phyloP scores from a whole-genome alignment of 2,329 filamentous ascomycete genomes.

The Epichloe gansuensis region DNA sequence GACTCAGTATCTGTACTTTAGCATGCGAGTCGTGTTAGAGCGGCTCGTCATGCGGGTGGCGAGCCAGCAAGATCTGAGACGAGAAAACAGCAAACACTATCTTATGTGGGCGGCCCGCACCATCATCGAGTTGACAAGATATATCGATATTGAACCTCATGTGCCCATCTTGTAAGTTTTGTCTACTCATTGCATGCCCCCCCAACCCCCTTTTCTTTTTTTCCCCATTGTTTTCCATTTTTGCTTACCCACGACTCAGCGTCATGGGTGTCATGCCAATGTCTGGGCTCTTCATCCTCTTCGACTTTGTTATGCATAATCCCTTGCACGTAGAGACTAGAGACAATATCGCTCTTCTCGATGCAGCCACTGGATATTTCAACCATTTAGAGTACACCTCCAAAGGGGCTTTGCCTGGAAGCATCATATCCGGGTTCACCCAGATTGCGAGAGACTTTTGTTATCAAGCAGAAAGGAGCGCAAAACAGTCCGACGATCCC shows the following conservation, averaged over 20 bases:
- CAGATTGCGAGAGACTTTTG: constrained; percentile 3
- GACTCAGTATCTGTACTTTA: constrained; percentile 20
- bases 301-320: constrained; percentile 14
- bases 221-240: not conserved
- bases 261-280: constrained; percentile 10
- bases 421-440: constrained; percentile 3
- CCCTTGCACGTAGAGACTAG: constrained; percentile 10
- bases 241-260: constrained; percentile 3
- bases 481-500: not conserved
- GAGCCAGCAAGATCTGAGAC: constrained; percentile 6
- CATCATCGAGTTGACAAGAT: constrained; percentile 21
- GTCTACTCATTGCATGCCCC: accelerated
- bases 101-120: constrained; percentile 20
- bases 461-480: not conserved
- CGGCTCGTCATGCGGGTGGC: constrained; percentile 18
- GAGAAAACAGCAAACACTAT: constrained; percentile 11
- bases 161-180: constrained; percentile 21
- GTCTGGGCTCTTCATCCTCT: constrained; percentile 12
- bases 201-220: too few species aligned
- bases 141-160: constrained; percentile 21
- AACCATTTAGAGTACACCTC: constrained; percentile 7
- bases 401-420: constrained; percentile 7
- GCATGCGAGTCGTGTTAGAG: constrained; percentile 18
- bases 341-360: constrained; percentile 9
- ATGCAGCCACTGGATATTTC: constrained; percentile 9